Base-by-base conservation (phyloP, 1,284 basidiomycete genomes). In the Cryptococcus jaspeensis region DNA sequence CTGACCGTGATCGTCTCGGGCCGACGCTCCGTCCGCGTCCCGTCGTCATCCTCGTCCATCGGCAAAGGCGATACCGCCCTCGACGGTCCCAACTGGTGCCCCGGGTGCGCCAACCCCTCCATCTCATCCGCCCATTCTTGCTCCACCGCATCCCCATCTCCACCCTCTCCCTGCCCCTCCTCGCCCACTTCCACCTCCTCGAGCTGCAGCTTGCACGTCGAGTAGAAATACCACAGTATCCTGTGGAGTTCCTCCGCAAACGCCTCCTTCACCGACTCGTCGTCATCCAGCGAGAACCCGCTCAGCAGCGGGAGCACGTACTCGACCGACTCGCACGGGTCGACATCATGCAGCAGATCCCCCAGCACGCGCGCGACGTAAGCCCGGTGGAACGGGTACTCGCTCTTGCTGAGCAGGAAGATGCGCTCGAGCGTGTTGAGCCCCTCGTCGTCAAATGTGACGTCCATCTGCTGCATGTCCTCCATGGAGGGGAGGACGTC, bases 161-260 rank as follows among this genome's bases (percentile, higher is more conserved):
- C 38, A 12, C n/a, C n/a, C 40, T 46, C 18, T 39, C 13, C 36
- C 36, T 50, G 49, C 5, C 60, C 56, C 20, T 55, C 56, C n/a
- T 42, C 46, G 16, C 40, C 46, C 49, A 38, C 52, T 11, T 52
- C 39, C 3, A 49, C 48, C 36, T 63, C 67, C 9, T 63, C 61
- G 5, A 50, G 22, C 3, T 43, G 25, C 37, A 69, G 56, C 40
- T 56, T 54, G 50, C 69, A 70, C 6, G 89, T 85, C 36, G 90
- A 88, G 71, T 92, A 87, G 78, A 95, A 98, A 86, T 90, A 96
- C 92, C 92, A 97, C 63, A 97, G 84, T 64, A 96, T 84, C 43
- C 84, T 80, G 50, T 91, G 85, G 23, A 99, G 80, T 69, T 92
- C 87, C 2, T 85, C 83, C 1, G 91, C 87, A 41, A 99, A 86